phyloP scores from a whole-genome alignment of 805 yeast genomes.

The Candida qinlingensis region DNA sequence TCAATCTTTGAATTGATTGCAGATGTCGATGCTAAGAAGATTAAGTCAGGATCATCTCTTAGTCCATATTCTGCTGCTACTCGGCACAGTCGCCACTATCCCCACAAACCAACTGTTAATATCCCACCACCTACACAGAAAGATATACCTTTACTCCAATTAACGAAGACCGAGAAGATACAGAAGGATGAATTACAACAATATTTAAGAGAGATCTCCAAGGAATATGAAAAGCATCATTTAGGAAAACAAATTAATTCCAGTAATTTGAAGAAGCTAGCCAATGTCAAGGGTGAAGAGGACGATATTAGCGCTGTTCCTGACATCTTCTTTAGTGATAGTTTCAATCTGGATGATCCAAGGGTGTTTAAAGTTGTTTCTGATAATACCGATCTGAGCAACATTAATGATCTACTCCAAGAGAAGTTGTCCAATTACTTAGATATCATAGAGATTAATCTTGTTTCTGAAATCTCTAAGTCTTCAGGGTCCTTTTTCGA shows the following conservation, averaged over 20 bases:
- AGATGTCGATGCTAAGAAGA: slow-evolving; percentile 43
- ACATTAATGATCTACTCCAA: slow-evolving; percentile 55
- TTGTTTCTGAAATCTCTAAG: slow-evolving; percentile 76
- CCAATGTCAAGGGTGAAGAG: slow-evolving; percentile 19
- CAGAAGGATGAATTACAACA: slow-evolving; percentile 37
- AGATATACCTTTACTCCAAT: slow-evolving; percentile 80
- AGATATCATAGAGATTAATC: slow-evolving; percentile 76
- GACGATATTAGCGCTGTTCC: slow-evolving; percentile 50
- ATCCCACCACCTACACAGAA: slow-evolving; percentile 64
- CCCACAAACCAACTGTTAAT: slow-evolving; percentile 38
- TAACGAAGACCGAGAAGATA: slow-evolving; percentile 47
- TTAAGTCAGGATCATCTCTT: slow-evolving; percentile 18
- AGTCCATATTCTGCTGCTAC: slow-evolving; percentile 20
- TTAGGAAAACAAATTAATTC: slow-evolving; percentile 38
- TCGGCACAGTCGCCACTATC: slow-evolving; percentile 6
- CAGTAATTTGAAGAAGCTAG: slow-evolving; percentile 21
- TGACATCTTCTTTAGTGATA: slow-evolving; percentile 53
- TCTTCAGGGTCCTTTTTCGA: slow-evolving; percentile 82
- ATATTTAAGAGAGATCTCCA: slow-evolving; percentile 39
- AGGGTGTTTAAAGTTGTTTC: slow-evolving; percentile 72
- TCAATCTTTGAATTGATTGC: slow-evolving; percentile 74
- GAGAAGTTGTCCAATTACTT: slow-evolving; percentile 77
- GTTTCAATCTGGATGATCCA: slow-evolving; percentile 85
- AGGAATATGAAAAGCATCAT: slow-evolving; percentile 41
- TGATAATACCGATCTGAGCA: slow-evolving; percentile 48